These are phyloP conservation scores for Paecilomyces variotii DNA, from an alignment of 2,329 filamentous ascomycete species.

Conservation along the genomic window DNA sequence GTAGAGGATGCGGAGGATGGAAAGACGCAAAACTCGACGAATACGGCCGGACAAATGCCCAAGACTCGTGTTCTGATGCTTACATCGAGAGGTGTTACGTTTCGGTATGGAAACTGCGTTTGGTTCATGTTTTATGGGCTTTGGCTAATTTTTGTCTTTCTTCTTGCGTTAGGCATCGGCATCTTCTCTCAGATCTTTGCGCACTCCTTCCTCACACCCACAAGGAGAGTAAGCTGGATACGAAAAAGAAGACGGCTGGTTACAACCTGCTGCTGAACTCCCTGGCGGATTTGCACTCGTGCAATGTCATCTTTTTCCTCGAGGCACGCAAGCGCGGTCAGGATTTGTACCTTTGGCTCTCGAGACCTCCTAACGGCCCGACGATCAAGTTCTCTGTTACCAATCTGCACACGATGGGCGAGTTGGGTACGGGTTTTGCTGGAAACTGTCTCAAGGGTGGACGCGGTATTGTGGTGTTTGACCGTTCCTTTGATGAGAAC, in stretches of 20 bases:
- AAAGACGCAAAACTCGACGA: conserved; percentile 20
- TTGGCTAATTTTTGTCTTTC: conserved; percentile 9
- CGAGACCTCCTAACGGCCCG: conserved; percentile 79
- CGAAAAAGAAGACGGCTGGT: conserved; percentile 61
- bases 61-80: conserved; percentile 70
- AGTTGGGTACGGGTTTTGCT: conserved; percentile 73
- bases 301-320: conserved; percentile 91
- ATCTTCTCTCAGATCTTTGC: conserved; percentile 82
- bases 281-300: conserved; percentile 70
- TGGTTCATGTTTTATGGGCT: not conserved
- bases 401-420: conserved; percentile 88
- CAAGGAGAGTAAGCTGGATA: conserved; percentile 95
- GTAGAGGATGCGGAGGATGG: conserved; percentile 12
- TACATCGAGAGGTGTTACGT: conserved; percentile 86
- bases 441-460: conserved; percentile 96
- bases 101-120: conserved; percentile 50
- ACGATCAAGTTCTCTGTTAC: conserved; percentile 50
- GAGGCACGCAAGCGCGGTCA: conserved; percentile 82
- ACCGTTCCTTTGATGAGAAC: conserved; percentile 72
- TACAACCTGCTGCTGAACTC: conserved; percentile 73
- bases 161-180: conserved; percentile 61
- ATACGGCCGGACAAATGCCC: conserved; percentile 30
- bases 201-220: conserved; percentile 83
- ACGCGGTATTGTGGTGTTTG: conserved; percentile 84
- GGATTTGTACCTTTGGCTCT: conserved; percentile 90